Percentiles rank a stretch among this genome's conserved stretches.
phyloP scores from a whole-genome alignment of 1,284 basidiomycete genomes.

The Cutaneotrichosporon daszewskae region DNA sequence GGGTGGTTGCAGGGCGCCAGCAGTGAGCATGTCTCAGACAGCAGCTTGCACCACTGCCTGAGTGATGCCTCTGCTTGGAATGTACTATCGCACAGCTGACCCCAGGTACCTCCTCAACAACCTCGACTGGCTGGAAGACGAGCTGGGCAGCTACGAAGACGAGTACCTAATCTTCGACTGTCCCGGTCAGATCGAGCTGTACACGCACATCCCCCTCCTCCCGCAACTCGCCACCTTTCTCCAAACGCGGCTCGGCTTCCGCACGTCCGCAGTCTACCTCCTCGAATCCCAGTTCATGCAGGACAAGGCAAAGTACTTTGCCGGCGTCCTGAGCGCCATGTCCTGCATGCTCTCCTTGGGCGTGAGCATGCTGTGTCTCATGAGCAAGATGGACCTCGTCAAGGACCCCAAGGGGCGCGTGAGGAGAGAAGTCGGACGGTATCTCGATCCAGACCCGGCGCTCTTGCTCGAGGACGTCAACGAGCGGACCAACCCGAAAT shows the following conservation, averaged over 20 bases:
- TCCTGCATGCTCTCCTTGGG: conserved; percentile 98
- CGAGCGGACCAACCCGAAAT: conserved; percentile 68
- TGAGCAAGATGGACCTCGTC: conserved; percentile 99
- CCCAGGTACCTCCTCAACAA: conserved; percentile 89
- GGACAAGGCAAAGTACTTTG: conserved; percentile 97
- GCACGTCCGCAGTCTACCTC: conserved; percentile 79
- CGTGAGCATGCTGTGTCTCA: conserved; percentile 92
- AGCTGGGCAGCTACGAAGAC: conserved; percentile 87
- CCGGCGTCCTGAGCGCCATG: conserved; percentile 97
- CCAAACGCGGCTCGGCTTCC: conserved; percentile 59
- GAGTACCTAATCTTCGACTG: conserved; percentile 99
- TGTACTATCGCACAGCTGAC: too few species aligned
- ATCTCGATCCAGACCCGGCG: conserved; percentile 94
- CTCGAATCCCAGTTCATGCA: conserved; percentile 99
- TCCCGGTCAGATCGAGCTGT: conserved; percentile 97
- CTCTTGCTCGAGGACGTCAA: conserved; percentile 68
- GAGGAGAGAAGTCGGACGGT: conserved; percentile 72
- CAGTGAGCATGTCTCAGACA: not conserved
- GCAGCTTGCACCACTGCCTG: too few species aligned
- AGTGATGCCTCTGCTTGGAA: too few species aligned
- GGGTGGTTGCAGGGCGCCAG: not conserved
- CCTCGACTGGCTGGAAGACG: conserved; percentile 98
- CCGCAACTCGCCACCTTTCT: conserved; percentile 71
- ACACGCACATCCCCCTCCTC: conserved; percentile 96
- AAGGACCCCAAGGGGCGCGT: conserved; percentile 67